Evolutionary conservation across 2,329 filamentous ascomycete genomes (phyloP).

Genomic region (Stagonosporopsis rhizophila): DNA sequence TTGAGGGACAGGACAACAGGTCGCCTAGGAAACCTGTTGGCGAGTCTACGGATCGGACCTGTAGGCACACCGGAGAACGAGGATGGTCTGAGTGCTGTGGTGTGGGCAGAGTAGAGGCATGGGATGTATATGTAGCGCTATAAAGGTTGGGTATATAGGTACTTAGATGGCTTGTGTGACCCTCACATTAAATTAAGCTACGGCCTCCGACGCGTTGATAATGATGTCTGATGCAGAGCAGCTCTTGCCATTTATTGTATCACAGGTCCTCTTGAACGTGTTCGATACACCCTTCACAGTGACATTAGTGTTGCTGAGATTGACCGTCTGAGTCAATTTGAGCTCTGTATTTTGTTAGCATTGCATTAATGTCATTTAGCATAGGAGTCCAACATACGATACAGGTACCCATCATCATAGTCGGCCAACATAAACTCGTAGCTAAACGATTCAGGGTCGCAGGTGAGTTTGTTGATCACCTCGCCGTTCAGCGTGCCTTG

Average conservation of each 20-base stretch:
- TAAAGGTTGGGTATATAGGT: no score
- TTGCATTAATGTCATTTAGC: not conserved
- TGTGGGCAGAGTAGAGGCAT: slow-evolving; percentile 47
- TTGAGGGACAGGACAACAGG: slow-evolving; percentile 37
- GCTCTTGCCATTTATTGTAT: not conserved
- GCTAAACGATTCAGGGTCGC: slow-evolving; percentile 1
- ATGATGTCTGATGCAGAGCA: not conserved
- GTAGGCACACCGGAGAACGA: slow-evolving; percentile 39
- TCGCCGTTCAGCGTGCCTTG: not conserved
- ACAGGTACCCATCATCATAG: not conserved
- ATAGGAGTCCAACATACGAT: not conserved
- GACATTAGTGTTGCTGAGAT: not conserved
- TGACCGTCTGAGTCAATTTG: not conserved
- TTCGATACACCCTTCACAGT: not conserved
- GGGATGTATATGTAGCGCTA: no score
- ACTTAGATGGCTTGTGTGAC: no score
- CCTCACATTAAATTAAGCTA: no score
- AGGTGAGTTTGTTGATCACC: not conserved
- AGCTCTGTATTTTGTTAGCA: slow-evolving; percentile 1
- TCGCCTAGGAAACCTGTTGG: slow-evolving; percentile 34
- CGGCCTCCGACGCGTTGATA: not conserved
- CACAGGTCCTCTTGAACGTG: not conserved
- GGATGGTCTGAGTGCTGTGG: slow-evolving; percentile 44
- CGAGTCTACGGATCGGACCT: slow-evolving; percentile 35
- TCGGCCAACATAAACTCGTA: not conserved